Conservation (phyloP, 1,284 basidiomycete species). For the Sporisorium sorghi region DNA sequence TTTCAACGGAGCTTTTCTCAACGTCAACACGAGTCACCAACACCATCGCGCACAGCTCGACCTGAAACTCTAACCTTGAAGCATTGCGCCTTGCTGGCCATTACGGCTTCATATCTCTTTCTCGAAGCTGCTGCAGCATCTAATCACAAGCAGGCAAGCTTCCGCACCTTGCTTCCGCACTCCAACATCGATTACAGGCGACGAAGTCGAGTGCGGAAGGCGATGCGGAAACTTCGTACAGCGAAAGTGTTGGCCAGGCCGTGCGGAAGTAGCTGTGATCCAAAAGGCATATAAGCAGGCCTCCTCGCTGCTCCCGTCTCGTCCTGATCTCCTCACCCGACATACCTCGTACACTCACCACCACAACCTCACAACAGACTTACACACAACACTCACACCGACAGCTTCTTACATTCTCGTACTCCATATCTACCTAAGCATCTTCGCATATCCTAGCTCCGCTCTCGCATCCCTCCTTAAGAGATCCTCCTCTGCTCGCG, state of each 20-base stretch:
- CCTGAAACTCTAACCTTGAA: neutral
- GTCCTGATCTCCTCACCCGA: constrained; percentile 5
- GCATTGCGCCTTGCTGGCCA: neutral
- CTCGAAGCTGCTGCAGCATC: neutral
- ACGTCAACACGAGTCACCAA: constrained; percentile 1
- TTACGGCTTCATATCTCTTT: neutral
- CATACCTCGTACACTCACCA: neutral
- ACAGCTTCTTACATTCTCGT: neutral
- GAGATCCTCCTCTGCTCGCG: neutral
- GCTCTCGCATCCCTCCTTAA: no score
- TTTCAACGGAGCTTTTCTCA: neutral
- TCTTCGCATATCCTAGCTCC: neutral
- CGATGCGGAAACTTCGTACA: constrained; percentile 2
- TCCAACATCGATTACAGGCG: neutral
- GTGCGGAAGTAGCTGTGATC: neutral
- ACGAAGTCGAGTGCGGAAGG: constrained; percentile 3
- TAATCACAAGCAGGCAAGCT: neutral
- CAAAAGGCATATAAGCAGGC: constrained; percentile 12
- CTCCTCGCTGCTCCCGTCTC: neutral
- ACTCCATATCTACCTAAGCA: neutral
- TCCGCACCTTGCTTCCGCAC: constrained; percentile 6
- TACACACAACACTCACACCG: constrained; percentile 1
- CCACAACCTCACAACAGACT: neutral
- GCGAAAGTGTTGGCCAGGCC: neutral
- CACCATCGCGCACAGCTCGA: neutral